These are phyloP conservation scores for Syncephalastrum monosporum DNA, from an alignment of 371 early-diverging fungal species.

Conservation along the genomic window DNA sequence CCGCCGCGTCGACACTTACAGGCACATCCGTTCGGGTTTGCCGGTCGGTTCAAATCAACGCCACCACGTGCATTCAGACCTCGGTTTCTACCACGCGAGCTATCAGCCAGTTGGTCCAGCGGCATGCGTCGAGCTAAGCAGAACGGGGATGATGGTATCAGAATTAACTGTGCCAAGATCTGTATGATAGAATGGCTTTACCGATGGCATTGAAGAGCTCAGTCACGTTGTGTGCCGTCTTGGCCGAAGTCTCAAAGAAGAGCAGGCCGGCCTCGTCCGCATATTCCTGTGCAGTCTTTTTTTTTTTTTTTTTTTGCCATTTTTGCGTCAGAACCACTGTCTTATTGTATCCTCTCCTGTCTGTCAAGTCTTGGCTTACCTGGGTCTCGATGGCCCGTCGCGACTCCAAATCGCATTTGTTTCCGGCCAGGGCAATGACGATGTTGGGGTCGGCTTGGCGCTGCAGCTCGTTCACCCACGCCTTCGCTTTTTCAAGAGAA, in stretches of 20 bases:
- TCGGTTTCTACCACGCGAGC: slow-evolving; percentile 36
- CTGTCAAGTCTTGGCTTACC: slow-evolving; percentile 23
- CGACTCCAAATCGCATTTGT: slow-evolving; percentile 87
- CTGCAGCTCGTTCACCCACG: slow-evolving; percentile 98
- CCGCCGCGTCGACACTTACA: slow-evolving; percentile 26
- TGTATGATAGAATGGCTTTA: slow-evolving; percentile 16
- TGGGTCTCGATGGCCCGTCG: slow-evolving; percentile 73
- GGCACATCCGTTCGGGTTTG: slow-evolving; percentile 45
- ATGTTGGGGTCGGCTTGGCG: slow-evolving; percentile 95
- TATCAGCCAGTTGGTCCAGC: slow-evolving; percentile 45
- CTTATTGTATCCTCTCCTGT: background rate
- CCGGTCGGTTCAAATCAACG: slow-evolving; percentile 39
- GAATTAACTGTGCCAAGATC: background rate
- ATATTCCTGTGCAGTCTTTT: slow-evolving; percentile 83
- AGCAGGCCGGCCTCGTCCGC: slow-evolving; percentile 85
- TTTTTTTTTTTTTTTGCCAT: background rate
- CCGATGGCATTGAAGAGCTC: slow-evolving; percentile 90
- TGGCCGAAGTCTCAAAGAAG: slow-evolving; percentile 94
- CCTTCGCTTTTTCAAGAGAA: slow-evolving; percentile 95
- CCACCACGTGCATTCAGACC: slow-evolving; percentile 37
- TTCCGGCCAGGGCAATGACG: slow-evolving; percentile 96
- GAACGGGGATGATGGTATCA: background rate
- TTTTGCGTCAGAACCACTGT: background rate
- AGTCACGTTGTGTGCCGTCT: slow-evolving; percentile 82
- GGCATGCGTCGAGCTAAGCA: slow-evolving; percentile 42